Evolutionary conservation across 768 basidiomycete species (phyloP), one percentile per base, ranked within the genome.

Genomic region (Mycena capillaripes): DNA sequence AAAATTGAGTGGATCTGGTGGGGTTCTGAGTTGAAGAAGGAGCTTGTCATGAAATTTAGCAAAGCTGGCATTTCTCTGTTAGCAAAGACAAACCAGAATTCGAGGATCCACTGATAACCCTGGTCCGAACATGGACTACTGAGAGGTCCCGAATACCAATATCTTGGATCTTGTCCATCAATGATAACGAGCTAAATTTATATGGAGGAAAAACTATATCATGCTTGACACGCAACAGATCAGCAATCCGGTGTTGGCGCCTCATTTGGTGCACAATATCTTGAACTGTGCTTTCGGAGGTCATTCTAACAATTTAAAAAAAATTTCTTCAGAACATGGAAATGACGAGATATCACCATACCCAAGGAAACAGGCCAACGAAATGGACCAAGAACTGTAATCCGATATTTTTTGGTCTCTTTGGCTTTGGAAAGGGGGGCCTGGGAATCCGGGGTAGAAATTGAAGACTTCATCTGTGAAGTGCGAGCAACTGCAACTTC

Each of bases 381-480:
- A 16, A 67, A 67, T 23, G 66, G 66, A 4, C 66, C 66, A 16
- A 67, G 57, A 6, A 67, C 46, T 27, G 57, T 67, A 29, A 67
- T 58, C 9, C 44, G 44, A n/a, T 67, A 67, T 29, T 36, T 67
- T 25, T 67, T 67, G 25, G 66, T 30, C 42, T 66, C 53, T 52
- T 27, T 2, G 21, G 19, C 23, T 46, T 27, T 9, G 6, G 40
- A 17, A 2, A 29, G 1, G 10, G 27, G 4, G 9, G 17, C 3
- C 2, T 27, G 17, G 12, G 32, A 21, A 34, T n/a, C 27, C 11
- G 59, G 42, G 25, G 21, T 14, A 7, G 17, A 5, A 23, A 62
- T 50, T 23, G 44, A 32, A 36, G 61, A 61, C 46, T 65, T 53
- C 63, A 65, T 53, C 42, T 65, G 63, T 2, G 21, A 12, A 40